A percentile compares a stretch with the other conserved stretches of the same genome.
phyloP scores from a whole-genome alignment of 768 basidiomycete genomes.

The Tricholoma matsutake region DNA sequence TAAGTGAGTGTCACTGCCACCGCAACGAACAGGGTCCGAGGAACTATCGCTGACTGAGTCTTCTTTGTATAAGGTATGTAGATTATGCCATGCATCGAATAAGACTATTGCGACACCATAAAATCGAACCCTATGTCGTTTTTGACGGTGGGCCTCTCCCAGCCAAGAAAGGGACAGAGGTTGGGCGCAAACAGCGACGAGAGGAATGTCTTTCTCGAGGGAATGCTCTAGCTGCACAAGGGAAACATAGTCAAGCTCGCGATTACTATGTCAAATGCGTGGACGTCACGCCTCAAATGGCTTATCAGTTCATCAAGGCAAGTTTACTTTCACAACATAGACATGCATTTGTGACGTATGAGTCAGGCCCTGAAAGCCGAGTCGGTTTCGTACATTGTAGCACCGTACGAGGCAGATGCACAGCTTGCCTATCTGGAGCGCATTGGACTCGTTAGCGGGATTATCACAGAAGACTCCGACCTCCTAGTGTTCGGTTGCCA shows the following conservation, averaged over 20 bases:
- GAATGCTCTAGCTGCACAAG: slow-evolving; percentile 70
- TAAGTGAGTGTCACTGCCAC: slow-evolving; percentile 55
- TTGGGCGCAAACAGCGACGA: slow-evolving; percentile 69
- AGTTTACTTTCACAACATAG: slow-evolving; percentile 6
- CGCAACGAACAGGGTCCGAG: not conserved
- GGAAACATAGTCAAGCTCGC: slow-evolving; percentile 75
- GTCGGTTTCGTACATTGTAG: slow-evolving; percentile 80
- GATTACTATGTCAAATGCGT: slow-evolving; percentile 88
- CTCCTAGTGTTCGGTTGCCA: slow-evolving; percentile 96
- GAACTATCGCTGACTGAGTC: not conserved
- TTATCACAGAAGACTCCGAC: slow-evolving; percentile 98
- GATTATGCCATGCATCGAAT: slow-evolving; percentile 95
- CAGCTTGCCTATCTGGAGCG: slow-evolving; percentile 92
- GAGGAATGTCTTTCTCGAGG: slow-evolving; percentile 76
- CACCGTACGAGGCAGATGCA: slow-evolving; percentile 98
- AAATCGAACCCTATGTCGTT: slow-evolving; percentile 86
- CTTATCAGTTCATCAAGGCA: slow-evolving; percentile 95
- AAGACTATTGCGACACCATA: slow-evolving; percentile 78
- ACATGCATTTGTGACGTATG: slow-evolving; percentile 4
- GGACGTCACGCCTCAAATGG: slow-evolving; percentile 97
- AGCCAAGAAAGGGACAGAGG: slow-evolving; percentile 90
- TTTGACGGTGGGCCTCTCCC: slow-evolving; percentile 96
- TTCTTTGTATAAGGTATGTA: slow-evolving; percentile 65
- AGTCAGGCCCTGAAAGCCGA: slow-evolving; percentile 84
- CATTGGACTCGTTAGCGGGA: slow-evolving; percentile 77